Conservation (phyloP, 2,329 filamentous ascomycete species). For the Aspergillus glaucus region DNA sequence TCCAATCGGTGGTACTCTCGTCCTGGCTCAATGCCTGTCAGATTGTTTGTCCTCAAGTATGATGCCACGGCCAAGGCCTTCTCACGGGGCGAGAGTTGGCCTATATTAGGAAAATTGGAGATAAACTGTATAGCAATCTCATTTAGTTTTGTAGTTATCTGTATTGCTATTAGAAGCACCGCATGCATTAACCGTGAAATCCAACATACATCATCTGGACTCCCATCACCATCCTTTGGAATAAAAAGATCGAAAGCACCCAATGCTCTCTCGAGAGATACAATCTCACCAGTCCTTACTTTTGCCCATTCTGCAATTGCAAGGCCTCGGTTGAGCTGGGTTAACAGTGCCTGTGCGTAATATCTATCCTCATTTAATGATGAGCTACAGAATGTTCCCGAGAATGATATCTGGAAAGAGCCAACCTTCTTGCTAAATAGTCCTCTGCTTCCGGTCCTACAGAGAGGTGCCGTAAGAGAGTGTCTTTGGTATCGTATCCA, state of each 20-base stretch:
- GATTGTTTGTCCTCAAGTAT: conserved; percentile 62
- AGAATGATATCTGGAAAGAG: conserved; percentile 1
- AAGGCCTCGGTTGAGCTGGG: conserved; percentile 71
- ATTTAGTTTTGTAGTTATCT: conserved; percentile 63
- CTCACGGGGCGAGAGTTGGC: conserved; percentile 54
- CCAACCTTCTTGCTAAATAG: conserved; percentile 63
- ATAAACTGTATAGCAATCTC: conserved; percentile 54
- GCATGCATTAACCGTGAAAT: not conserved
- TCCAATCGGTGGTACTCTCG: conserved; percentile 69
- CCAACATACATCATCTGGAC: conserved; percentile 60
- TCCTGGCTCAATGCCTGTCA: conserved; percentile 65
- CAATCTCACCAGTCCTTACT: conserved; percentile 45
- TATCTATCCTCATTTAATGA: conserved; percentile 48
- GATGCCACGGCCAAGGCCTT: conserved; percentile 62
- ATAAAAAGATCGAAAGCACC: conserved; percentile 88
- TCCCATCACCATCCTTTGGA: conserved; percentile 63
- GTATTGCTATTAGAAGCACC: conserved; percentile 9
- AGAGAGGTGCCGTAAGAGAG: conserved; percentile 61
- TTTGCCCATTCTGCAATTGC: conserved; percentile 72
- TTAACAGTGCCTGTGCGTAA: conserved; percentile 67
- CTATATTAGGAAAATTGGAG: conserved; percentile 47
- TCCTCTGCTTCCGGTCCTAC: conserved; percentile 59
- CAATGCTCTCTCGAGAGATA: conserved; percentile 66
- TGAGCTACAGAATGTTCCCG: not conserved
- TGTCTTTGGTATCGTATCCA: conserved; percentile 86